A percentile compares a stretch with the other conserved stretches of the same genome.
These are phyloP conservation scores for Trichoderma aggressivum DNA, from an alignment of 2,329 filamentous ascomycete species.

Conservation along the genomic window DNA sequence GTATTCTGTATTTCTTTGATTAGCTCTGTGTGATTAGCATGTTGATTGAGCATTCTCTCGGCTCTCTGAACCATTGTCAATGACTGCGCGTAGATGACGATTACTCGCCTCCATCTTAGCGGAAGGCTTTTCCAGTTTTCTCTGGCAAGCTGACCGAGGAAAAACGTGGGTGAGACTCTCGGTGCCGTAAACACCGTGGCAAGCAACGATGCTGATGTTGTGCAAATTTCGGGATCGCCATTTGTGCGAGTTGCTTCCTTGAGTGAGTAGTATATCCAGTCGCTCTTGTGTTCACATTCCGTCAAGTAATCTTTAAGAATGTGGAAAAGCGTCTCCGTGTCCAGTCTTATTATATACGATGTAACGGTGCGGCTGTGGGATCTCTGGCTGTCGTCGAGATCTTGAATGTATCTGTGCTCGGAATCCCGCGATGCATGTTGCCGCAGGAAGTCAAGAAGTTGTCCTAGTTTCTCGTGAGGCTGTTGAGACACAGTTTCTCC, in stretches of 20 bases:
- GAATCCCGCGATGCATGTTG: background rate
- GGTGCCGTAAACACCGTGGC: background rate
- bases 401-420: background rate
- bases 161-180: background rate
- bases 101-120: background rate
- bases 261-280: background rate
- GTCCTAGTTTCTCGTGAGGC: background rate
- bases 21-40: background rate
- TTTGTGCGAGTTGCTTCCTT: background rate
- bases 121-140: background rate
- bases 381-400: background rate
- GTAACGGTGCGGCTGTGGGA: background rate
- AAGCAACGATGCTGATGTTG: background rate
- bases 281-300: background rate
- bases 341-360: background rate
- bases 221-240: background rate
- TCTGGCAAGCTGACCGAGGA: background rate
- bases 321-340: background rate
- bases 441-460: background rate
- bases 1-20: background rate
- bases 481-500: fast-evolving
- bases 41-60: background rate
- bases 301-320: background rate
- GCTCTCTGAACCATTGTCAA: background rate
- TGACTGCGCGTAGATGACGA: background rate